A percentile compares a stretch with the other conserved stretches of the same genome.
Evolutionary conservation across 352 stramenopile genomes (phyloP).

Genomic region (Phytophthora tentaculata): DNA sequence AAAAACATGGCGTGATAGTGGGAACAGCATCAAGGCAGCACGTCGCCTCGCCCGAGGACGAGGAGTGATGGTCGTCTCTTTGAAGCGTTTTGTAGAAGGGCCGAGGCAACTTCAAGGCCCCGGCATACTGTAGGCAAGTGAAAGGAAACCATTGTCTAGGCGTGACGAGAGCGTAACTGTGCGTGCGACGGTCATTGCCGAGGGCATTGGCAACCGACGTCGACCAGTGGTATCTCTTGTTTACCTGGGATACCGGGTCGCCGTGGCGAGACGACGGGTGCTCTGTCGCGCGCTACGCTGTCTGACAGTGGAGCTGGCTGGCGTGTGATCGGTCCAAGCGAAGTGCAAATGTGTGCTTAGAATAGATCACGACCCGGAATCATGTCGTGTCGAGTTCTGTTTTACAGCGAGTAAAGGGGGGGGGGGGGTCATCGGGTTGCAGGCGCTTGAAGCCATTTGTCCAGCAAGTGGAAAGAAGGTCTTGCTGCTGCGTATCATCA

Average conservation of each 20-base stretch:
- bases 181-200: constrained; percentile 8
- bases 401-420: background rate
- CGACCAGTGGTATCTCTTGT: constrained; percentile 14
- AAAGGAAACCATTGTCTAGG: background rate
- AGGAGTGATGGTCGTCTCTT: constrained; percentile 30
- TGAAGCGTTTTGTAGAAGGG: constrained; percentile 31
- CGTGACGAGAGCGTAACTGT: constrained; percentile 8
- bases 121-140: constrained; percentile 36
- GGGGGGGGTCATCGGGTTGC: too few species aligned
- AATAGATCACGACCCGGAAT: background rate
- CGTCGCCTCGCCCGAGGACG: constrained; percentile 20
- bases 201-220: constrained; percentile 8
- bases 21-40: background rate
- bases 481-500: too few species aligned
- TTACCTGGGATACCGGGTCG: background rate
- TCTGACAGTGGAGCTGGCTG: background rate
- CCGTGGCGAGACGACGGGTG: background rate
- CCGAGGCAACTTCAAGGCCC: constrained; percentile 38
- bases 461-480: too few species aligned
- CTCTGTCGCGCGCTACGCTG: constrained; percentile 10
- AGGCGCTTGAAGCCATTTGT: too few species aligned
- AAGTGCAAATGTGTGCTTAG: too few species aligned
- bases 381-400: background rate
- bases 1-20: constrained; percentile 17
- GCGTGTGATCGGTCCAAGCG: too few species aligned